A percentile compares a stretch with the other conserved stretches of the same genome.
Conservation (phyloP, 2,329 filamentous ascomycete genomes). For the Penicillium sp. region DNA sequence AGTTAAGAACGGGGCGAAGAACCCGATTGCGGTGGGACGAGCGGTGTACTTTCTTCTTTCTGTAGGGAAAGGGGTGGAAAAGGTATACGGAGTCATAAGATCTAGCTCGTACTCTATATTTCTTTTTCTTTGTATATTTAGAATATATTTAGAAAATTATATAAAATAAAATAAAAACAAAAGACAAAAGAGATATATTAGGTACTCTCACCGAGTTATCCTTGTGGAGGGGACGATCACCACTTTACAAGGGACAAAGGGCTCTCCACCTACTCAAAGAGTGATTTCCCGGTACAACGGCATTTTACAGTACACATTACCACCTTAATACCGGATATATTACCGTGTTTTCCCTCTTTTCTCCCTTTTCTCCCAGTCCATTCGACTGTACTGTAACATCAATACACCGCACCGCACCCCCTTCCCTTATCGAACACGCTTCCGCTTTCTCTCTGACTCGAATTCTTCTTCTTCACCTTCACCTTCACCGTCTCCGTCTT, state of each 20-base stretch:
- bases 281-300: neutral
- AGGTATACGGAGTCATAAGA: too few species aligned
- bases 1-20: neutral
- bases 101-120: too few species aligned
- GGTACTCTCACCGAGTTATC: neutral
- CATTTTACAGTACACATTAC: neutral
- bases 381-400: neutral
- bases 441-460: neutral
- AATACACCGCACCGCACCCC: neutral
- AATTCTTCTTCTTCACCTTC: neutral
- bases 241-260: constrained; percentile 1
- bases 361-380: neutral
- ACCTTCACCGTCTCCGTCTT: neutral
- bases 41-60: neutral
- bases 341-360: neutral
- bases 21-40: neutral
- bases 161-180: too few species aligned
- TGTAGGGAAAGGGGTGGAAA: neutral
- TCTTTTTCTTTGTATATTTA: too few species aligned
- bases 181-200: too few species aligned
- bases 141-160: too few species aligned
- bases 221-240: constrained; percentile 2
- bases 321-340: neutral
- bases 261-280: constrained; percentile 3
- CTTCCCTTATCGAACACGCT: neutral